phyloP scores from a whole-genome alignment of 371 early-diverging fungal species.

The Apophysomyces variabilis region DNA sequence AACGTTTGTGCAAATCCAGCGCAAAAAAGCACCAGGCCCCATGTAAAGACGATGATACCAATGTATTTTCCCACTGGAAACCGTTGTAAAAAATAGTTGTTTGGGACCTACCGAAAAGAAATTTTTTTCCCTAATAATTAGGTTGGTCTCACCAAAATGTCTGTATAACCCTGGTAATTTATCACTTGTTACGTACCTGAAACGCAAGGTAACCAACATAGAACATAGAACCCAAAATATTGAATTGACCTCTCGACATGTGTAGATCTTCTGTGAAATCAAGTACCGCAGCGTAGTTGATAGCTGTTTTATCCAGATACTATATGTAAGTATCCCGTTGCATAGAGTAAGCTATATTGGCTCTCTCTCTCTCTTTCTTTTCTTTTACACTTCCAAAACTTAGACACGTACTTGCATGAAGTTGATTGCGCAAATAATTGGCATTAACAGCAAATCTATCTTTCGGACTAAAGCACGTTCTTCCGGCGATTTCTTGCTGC shows the following conservation, averaged over 20 bases:
- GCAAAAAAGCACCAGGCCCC: slow-evolving; percentile 39
- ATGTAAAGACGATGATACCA: slow-evolving; percentile 35
- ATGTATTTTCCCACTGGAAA: slow-evolving; percentile 39
- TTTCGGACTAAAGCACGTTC: slow-evolving; percentile 43
- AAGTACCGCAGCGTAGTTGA: slow-evolving; percentile 36
- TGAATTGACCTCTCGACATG: slow-evolving; percentile 24
- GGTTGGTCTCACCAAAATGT: no score
- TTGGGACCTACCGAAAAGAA: slow-evolving; percentile 36
- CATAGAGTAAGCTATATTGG: neutral
- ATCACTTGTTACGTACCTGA: slow-evolving; percentile 22
- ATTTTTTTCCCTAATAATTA: no score
- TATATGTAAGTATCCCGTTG: slow-evolving; percentile 8
- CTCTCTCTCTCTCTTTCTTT: neutral
- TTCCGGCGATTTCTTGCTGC: slow-evolving; percentile 32
- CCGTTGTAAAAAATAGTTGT: slow-evolving; percentile 45
- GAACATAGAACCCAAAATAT: slow-evolving; percentile 39
- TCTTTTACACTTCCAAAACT: no score
- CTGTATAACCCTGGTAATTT: neutral
- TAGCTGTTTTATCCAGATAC: slow-evolving; percentile 43
- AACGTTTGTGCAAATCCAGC: slow-evolving; percentile 33
- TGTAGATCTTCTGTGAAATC: slow-evolving; percentile 36
- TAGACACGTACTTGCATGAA: slow-evolving; percentile 35
- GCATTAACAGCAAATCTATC: slow-evolving; percentile 39
- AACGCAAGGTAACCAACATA: slow-evolving; percentile 41
- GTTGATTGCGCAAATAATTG: slow-evolving; percentile 41